Percentiles rank a stretch among this genome's conserved stretches.
phyloP scores from a whole-genome alignment of 2,329 filamentous ascomycete genomes.

The Neopestalotiopsis rosae region DNA sequence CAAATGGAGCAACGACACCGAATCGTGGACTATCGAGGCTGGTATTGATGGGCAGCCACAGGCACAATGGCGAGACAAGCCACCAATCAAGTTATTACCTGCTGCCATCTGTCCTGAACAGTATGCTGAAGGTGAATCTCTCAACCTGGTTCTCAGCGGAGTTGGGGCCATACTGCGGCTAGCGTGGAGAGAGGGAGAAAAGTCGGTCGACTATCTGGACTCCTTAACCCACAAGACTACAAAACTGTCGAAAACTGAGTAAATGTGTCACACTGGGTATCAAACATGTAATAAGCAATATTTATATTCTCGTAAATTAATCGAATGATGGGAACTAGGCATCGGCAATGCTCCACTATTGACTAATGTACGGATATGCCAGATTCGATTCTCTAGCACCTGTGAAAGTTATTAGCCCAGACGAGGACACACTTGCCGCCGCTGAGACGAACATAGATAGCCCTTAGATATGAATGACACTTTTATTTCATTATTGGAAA shows the following conservation, averaged over 20 bases:
- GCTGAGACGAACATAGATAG: too few species aligned
- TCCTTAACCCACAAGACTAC: neutral
- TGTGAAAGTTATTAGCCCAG: too few species aligned
- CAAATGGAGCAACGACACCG: neutral
- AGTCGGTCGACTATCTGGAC: conserved; percentile 11
- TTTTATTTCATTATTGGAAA: too few species aligned
- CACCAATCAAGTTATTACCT: conserved; percentile 2
- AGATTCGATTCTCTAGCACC: too few species aligned
- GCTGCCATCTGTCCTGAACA: conserved; percentile 2
- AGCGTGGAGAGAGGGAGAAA: conserved; percentile 6
- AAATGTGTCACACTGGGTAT: too few species aligned
- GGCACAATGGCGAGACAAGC: conserved; percentile 1
- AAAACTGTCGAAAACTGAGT: neutral
- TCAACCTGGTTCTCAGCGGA: neutral
- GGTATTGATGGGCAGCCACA: conserved; percentile 5
- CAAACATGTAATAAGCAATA: too few species aligned
- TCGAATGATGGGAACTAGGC: too few species aligned
- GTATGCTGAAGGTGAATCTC: conserved; percentile 6
- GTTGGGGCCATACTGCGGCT: conserved; percentile 4
- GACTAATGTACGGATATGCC: too few species aligned
- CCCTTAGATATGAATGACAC: too few species aligned
- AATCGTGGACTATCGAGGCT: conserved; percentile 12
- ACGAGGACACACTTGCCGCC: too few species aligned
- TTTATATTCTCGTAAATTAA: too few species aligned
- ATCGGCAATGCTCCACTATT: too few species aligned